phyloP scores from a whole-genome alignment of 495 filamentous ascomycete species.

The Aspergillus affinis region DNA sequence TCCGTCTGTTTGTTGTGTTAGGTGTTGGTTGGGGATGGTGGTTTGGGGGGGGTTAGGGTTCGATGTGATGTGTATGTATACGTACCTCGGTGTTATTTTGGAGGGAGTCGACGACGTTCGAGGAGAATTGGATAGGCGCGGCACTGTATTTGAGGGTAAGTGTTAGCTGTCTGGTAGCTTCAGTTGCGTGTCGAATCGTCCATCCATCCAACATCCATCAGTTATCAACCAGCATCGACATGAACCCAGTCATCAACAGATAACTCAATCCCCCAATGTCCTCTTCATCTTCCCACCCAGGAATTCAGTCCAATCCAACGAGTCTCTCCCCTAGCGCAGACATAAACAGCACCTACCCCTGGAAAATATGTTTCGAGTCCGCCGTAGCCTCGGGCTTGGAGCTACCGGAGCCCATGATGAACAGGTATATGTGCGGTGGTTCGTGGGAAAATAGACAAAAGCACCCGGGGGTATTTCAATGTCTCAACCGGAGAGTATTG shows the following conservation, averaged over 20 bases:
- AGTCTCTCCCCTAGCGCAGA: background rate
- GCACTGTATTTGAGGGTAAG: conserved; percentile 52
- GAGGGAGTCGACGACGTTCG: conserved; percentile 76
- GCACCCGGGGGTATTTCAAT: background rate
- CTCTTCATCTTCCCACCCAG: conserved; percentile 3
- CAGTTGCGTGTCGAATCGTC: background rate
- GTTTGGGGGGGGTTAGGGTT: conserved; percentile 6
- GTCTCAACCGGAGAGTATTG: background rate
- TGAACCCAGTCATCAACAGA: background rate
- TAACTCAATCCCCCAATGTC: background rate
- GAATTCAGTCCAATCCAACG: background rate
- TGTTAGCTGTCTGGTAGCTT: conserved; percentile 4
- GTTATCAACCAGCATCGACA: background rate
- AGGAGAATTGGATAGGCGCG: conserved; percentile 82
- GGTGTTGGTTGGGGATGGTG: conserved; percentile 10
- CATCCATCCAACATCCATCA: background rate
- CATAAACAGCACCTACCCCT: conserved; percentile 38
- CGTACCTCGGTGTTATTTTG: conserved; percentile 83
- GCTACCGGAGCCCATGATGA: conserved; percentile 50
- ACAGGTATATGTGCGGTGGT: conserved; percentile 3
- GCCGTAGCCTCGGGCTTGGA: conserved; percentile 53
- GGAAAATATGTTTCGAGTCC: conserved; percentile 53
- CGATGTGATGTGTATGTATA: conserved; percentile 10
- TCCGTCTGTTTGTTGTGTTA: conserved; percentile 63
- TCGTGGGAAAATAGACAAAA: background rate